phyloP scores from a whole-genome alignment of 1,139 yeast species.

The Pichia sp. region DNA sequence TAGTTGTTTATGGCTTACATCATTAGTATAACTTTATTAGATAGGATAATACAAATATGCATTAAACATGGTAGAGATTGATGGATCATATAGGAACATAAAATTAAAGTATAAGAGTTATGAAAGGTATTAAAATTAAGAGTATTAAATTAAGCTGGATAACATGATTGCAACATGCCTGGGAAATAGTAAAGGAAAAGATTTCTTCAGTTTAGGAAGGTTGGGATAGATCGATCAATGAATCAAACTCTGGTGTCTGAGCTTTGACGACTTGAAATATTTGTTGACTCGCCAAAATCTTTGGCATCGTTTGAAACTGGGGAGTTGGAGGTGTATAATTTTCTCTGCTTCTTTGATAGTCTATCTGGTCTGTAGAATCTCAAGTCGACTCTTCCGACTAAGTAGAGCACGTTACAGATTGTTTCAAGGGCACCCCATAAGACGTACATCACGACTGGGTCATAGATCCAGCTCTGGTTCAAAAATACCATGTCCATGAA shows the following conservation, averaged over 20 bases:
- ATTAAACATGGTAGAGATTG: not conserved
- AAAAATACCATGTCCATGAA: constrained; percentile 38
- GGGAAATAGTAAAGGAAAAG: not conserved
- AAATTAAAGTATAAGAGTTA: too few relatives aligned
- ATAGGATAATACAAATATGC: not conserved
- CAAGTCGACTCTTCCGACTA: constrained; percentile 63
- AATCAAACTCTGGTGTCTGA: constrained; percentile 15
- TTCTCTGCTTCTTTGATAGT: constrained; percentile 3
- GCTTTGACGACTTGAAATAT: constrained; percentile 8
- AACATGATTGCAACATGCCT: not conserved
- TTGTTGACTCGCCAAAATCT: constrained; percentile 5
- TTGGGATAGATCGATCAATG: not conserved
- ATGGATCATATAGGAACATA: not conserved
- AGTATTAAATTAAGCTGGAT: not conserved
- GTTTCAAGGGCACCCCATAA: constrained; percentile 65
- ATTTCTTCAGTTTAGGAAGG: not conserved
- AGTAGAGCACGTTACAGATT: constrained; percentile 48
- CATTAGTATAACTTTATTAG: not conserved
- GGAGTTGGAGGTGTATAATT: not conserved
- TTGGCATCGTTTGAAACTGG: constrained; percentile 2
- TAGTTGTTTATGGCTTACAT: too few relatives aligned
- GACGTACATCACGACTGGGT: constrained; percentile 60
- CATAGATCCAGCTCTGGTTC: constrained; percentile 39
- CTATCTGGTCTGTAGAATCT: constrained; percentile 74
- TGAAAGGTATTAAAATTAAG: not conserved